Percentiles rank a stretch among this genome's conserved stretches.
phyloP scores from a whole-genome alignment of 257 asterid species.

The Solanum pimpinellifolium region DNA sequence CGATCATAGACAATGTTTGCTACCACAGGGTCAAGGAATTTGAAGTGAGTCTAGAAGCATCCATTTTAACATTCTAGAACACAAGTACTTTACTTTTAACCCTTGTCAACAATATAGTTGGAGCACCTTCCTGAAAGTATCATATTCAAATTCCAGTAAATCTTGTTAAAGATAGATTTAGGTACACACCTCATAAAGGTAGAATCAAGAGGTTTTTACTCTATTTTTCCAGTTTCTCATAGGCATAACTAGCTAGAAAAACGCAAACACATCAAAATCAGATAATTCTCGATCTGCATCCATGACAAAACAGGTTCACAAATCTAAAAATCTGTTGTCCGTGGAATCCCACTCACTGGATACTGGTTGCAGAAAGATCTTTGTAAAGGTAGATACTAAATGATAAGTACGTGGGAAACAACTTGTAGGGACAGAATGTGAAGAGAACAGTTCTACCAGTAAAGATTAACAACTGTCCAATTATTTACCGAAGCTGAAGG shows the following conservation, averaged over 20 bases:
- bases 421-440: background rate
- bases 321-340: background rate
- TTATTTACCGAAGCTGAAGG: background rate
- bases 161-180: background rate
- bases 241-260: background rate
- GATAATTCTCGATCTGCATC: background rate
- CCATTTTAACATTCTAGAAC: background rate
- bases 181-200: background rate
- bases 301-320: background rate
- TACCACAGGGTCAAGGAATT: background rate
- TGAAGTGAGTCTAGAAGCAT: background rate
- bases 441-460: background rate
- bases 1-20: background rate
- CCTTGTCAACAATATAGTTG: background rate
- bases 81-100: background rate
- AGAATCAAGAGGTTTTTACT: background rate
- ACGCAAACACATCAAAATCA: background rate
- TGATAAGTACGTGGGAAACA: background rate
- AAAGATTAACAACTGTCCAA: background rate
- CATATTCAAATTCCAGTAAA: background rate
- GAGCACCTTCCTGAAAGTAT: background rate
- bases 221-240: background rate
- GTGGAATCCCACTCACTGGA: background rate
- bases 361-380: background rate
- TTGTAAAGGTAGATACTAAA: background rate